Evolutionary conservation across 169 alveolate genomes (phyloP).

Genomic region (Plasmodium fragile): DNA sequence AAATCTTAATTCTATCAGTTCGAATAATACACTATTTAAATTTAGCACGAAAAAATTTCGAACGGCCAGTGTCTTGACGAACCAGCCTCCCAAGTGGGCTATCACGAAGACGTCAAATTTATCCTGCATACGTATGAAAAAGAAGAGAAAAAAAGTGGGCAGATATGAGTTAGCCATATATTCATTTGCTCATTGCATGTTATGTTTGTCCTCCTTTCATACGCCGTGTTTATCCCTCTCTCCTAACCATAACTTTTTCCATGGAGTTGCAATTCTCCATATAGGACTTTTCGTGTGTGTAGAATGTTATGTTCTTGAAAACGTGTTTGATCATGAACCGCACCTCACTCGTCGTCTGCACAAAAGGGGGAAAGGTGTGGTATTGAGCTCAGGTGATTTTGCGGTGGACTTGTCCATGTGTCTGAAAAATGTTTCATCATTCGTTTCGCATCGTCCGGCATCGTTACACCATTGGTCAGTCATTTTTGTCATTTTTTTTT

Average conservation of each 20-base stretch:
- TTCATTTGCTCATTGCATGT: neutral
- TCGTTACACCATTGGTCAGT: neutral
- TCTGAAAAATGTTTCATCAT: neutral
- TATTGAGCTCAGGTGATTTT: neutral
- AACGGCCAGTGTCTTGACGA: constrained; percentile 10
- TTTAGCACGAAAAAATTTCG: constrained; percentile 43
- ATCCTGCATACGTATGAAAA: constrained; percentile 32
- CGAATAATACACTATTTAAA: constrained; percentile 34
- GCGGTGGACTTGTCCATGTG: neutral
- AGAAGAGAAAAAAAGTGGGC: neutral
- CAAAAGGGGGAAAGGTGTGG: neutral
- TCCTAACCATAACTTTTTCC: constrained; percentile 6
- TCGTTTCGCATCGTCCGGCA: neutral
- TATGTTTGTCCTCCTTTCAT: neutral
- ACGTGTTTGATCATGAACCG: neutral
- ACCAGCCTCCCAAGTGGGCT: constrained; percentile 47
- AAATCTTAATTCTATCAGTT: constrained; percentile 47
- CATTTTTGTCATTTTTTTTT: constrained; percentile 1
- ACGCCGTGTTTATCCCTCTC: neutral
- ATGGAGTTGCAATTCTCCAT: constrained; percentile 46
- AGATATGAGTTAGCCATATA: neutral
- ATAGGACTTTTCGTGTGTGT: constrained; percentile 26
- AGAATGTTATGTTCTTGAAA: constrained; percentile 4
- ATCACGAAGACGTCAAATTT: constrained; percentile 44
- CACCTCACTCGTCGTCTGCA: constrained; percentile 34